Conservation (phyloP, 495 filamentous ascomycete genomes). For the Talaromyces ruber region DNA sequence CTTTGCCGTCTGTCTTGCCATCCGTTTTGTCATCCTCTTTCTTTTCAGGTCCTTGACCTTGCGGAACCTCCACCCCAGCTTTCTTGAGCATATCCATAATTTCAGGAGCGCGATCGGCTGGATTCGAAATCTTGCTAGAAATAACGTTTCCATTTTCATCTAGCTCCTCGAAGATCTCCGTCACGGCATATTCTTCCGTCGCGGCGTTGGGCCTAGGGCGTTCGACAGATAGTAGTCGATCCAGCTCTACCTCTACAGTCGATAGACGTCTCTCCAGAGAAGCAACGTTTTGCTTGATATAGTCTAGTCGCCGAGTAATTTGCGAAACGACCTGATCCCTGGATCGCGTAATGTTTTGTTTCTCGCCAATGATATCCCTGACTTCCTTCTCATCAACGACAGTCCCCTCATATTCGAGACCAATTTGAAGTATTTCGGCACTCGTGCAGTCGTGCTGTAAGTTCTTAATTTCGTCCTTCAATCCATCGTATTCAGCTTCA, state of each 20-base stretch:
- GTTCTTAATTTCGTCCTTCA: conserved; percentile 66
- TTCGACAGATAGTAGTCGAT: conserved; percentile 50
- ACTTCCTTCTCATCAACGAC: conserved; percentile 51
- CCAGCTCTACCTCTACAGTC: conserved; percentile 40
- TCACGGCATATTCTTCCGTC: conserved; percentile 43
- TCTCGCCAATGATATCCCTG: conserved; percentile 24
- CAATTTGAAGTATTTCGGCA: conserved; percentile 43
- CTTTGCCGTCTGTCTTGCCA: not conserved
- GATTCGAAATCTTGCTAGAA: conserved; percentile 48
- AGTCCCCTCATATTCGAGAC: conserved; percentile 39
- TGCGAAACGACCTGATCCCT: conserved; percentile 60
- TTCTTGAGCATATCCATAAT: conserved; percentile 61
- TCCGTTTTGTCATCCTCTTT: not conserved
- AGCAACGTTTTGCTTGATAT: conserved; percentile 71
- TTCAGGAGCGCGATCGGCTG: conserved; percentile 52
- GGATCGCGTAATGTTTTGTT: conserved; percentile 21
- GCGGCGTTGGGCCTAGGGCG: conserved; percentile 20
- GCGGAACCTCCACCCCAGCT: conserved; percentile 52
- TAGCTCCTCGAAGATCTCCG: conserved; percentile 81
- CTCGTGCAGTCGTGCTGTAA: conserved; percentile 40
- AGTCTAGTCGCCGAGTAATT: conserved; percentile 72
- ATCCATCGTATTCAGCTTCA: conserved; percentile 83
- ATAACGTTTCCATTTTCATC: conserved; percentile 88
- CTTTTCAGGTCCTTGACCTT: conserved; percentile 11
- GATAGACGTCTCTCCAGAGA: conserved; percentile 59